phyloP scores from a whole-genome alignment of 2,329 filamentous ascomycete genomes.

The Coniella vitis region DNA sequence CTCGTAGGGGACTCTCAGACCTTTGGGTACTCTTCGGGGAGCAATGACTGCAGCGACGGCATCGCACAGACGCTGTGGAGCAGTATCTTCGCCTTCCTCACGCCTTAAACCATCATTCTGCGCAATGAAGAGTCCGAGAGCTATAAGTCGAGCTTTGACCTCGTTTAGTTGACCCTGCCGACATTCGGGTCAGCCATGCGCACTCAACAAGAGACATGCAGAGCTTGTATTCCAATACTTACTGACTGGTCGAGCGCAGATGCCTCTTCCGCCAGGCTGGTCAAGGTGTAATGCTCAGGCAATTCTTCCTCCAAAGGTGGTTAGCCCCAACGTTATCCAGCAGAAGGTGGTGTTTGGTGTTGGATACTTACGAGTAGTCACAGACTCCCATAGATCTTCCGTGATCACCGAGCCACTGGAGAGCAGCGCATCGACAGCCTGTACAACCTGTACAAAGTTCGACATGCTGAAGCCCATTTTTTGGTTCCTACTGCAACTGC shows the following conservation, averaged over 20 bases:
- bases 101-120: not conserved
- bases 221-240: not conserved
- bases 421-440: not conserved
- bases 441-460: not conserved
- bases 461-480: no score
- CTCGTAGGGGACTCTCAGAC: not conserved
- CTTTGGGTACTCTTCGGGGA: not conserved
- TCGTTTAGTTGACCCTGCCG: not conserved
- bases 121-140: constrained; percentile 9
- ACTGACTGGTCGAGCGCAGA: constrained; percentile 1
- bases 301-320: not conserved
- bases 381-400: constrained; percentile 4
- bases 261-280: not conserved
- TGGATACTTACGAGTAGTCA: constrained; percentile 6
- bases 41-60: constrained; percentile 2
- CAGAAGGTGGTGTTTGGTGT: not conserved
- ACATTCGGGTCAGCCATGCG: not conserved
- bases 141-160: constrained; percentile 3
- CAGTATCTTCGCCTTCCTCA: constrained; percentile 1
- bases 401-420: not conserved
- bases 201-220: no score
- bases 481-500: not conserved
- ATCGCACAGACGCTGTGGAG: constrained; percentile 5
- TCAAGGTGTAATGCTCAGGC: constrained; percentile 3
- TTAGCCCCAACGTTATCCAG: constrained; percentile 5